A percentile compares a stretch with the other conserved stretches of the same genome.
These are phyloP conservation scores for Aureobasidium sp. DNA, from an alignment of 2,329 filamentous ascomycete genomes.

Conservation along the genomic window DNA sequence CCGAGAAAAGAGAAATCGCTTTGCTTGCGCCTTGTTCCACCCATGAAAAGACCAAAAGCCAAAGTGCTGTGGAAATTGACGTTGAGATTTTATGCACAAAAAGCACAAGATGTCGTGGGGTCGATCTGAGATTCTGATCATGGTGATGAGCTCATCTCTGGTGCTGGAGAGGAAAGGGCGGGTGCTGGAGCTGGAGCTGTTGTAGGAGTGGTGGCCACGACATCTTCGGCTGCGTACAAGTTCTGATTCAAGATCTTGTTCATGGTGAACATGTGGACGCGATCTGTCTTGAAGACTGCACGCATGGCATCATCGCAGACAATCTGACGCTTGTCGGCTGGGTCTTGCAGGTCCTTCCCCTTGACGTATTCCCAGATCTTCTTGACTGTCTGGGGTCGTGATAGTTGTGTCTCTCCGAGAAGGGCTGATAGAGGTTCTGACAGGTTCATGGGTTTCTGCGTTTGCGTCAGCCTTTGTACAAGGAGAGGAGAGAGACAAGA, in stretches of 20 bases:
- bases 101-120: neutral
- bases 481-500: neutral
- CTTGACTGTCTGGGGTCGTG: conserved; percentile 96
- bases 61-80: neutral
- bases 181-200: neutral
- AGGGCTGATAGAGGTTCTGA: conserved; percentile 75
- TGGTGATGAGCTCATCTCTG: neutral
- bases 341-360: conserved; percentile 87
- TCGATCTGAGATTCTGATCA: neutral
- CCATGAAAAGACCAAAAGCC: neutral
- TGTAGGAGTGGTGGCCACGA: neutral
- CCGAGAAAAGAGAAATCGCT: neutral
- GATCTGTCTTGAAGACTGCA: conserved; percentile 90
- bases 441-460: conserved; percentile 76
- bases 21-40: neutral
- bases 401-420: conserved; percentile 80
- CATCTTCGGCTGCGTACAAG: conserved; percentile 84
- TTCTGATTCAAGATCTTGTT: conserved; percentile 95
- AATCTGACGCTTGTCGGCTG: conserved; percentile 91
- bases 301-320: conserved; percentile 92
- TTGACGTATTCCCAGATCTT: conserved; percentile 98
- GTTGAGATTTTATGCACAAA: neutral
- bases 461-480: neutral
- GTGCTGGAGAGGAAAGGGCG: conserved; percentile 1
- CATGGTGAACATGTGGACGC: conserved; percentile 99